Conservation (phyloP, 495 filamentous ascomycete species). For the Durotheca rogersii region DNA sequence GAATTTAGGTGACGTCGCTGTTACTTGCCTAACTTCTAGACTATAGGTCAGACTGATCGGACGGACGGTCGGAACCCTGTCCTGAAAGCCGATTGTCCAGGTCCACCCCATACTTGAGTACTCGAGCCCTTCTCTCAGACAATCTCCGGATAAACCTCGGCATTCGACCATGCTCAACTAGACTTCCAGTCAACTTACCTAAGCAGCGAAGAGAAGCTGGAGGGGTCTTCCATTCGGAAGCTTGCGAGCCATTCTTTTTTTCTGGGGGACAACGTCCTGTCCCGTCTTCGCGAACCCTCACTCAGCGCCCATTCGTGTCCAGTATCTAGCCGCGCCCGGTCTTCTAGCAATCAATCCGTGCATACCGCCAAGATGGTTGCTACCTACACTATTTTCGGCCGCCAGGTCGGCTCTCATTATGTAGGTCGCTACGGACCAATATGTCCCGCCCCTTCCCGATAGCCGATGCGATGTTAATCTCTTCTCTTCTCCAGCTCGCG, state of each 20-base stretch:
- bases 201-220: conserved; percentile 13
- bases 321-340: conserved; percentile 6
- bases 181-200: conserved; percentile 4
- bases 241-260: too few relatives aligned
- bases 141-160: conserved; percentile 21
- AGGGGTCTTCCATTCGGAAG: conserved; percentile 33
- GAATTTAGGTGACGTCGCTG: conserved; percentile 33
- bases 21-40: too few relatives aligned
- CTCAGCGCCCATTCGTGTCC: conserved; percentile 33
- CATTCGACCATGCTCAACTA: conserved; percentile 1
- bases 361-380: conserved; percentile 73
- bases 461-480: conserved; percentile 27
- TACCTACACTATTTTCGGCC: conserved; percentile 82
- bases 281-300: conserved; percentile 26
- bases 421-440: conserved; percentile 58
- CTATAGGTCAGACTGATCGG: too few relatives aligned
- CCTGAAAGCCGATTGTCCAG: background rate
- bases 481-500: conserved; percentile 63
- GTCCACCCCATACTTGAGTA: too few relatives aligned
- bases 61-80: background rate
- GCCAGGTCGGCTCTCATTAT: conserved; percentile 88
- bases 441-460: background rate
- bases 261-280: conserved; percentile 15
- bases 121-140: too few relatives aligned
- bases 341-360: conserved; percentile 38